These are phyloP conservation scores for Aspergillus niger DNA, from an alignment of 2,329 filamentous ascomycete species.

Conservation along the genomic window DNA sequence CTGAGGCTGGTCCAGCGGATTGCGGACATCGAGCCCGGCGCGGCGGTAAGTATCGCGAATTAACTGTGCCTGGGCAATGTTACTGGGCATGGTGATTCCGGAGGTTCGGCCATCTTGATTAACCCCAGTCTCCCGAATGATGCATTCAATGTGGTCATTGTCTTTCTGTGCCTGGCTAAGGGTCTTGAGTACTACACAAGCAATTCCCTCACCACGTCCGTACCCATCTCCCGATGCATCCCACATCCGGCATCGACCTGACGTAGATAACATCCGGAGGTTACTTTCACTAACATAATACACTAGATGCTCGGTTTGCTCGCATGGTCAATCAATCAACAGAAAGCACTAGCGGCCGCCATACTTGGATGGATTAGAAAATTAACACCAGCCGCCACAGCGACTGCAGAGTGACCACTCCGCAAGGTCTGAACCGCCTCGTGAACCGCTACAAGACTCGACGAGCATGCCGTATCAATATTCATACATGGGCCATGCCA, in stretches of 20 bases:
- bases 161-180: constrained; percentile 49
- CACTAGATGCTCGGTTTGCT: not conserved
- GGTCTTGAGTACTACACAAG: constrained; percentile 52
- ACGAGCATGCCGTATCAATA: constrained; percentile 48
- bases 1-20: constrained; percentile 8
- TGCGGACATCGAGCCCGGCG: constrained; percentile 7
- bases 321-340: too few relatives aligned
- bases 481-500: constrained; percentile 37
- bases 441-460: constrained; percentile 35
- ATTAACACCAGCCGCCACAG: constrained; percentile 11
- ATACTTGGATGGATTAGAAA: constrained; percentile 21
- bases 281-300: not conserved
- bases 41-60: constrained; percentile 4
- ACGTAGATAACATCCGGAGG: constrained; percentile 20
- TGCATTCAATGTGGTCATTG: constrained; percentile 43
- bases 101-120: constrained; percentile 29
- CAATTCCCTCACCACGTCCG: constrained; percentile 54
- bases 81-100: not conserved
- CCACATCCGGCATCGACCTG: constrained; percentile 51
- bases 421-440: constrained; percentile 28
- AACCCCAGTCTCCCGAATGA: constrained; percentile 30
- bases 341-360: not conserved
- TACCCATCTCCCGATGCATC: constrained; percentile 49
- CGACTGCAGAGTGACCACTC: constrained; percentile 21
- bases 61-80: not conserved